These are phyloP conservation scores for Pugionium dolabratum DNA, from an alignment of 345 rosid genomes.

Conservation along the genomic window DNA sequence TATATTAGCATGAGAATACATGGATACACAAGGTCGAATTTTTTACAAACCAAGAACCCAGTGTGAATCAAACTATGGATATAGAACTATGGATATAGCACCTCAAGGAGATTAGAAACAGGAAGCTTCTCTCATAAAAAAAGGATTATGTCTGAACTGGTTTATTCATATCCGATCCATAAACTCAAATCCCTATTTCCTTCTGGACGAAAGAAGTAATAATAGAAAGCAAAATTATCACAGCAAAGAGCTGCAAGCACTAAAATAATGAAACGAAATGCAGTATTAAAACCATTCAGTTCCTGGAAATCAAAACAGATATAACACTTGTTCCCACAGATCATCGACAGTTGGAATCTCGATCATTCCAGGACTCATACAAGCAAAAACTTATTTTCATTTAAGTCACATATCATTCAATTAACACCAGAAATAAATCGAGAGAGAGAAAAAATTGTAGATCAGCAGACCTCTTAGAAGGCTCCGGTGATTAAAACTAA, in stretches of 20 bases:
- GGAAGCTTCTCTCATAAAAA: conserved; percentile 10
- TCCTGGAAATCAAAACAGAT: conserved; percentile 1
- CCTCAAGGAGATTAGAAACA: background rate
- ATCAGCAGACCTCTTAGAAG: conserved; percentile 51
- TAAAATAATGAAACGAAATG: conserved; percentile 5
- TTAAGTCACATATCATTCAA: background rate
- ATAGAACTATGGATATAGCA: background rate
- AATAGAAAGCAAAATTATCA: background rate
- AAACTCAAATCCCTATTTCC: background rate
- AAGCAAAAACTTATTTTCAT: background rate
- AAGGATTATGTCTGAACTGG: conserved; percentile 5
- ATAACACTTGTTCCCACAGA: background rate
- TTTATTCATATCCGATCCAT: conserved; percentile 13
- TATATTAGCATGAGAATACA: background rate
- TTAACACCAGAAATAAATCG: conserved; percentile 12
- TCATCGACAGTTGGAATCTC: background rate
- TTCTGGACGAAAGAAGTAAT: background rate
- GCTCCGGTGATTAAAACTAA: conserved; percentile 41
- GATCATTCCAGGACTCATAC: background rate
- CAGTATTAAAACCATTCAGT: background rate
- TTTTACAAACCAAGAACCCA: background rate
- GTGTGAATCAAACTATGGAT: conserved; percentile 1
- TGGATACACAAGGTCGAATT: background rate
- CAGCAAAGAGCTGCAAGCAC: background rate
- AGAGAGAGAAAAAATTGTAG: background rate